Evolutionary conservation across 108 stramenopile genomes (phyloP).

Genomic region (Pseudonitzschia pungens): DNA sequence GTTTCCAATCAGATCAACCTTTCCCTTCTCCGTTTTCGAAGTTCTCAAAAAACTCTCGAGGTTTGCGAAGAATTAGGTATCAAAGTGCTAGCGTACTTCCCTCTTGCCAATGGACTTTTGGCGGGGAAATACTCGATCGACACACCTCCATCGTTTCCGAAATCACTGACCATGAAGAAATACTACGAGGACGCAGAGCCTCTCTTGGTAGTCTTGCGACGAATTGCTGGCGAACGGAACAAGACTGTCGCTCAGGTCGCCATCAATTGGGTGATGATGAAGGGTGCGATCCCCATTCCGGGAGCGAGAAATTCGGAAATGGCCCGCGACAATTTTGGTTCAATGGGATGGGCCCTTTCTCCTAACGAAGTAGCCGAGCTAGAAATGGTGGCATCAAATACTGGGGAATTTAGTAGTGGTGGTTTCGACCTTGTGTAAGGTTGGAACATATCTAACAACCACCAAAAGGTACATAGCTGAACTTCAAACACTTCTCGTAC

Average conservation of each 20-base stretch:
- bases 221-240: constrained; percentile 42
- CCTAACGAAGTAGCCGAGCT: constrained; percentile 30
- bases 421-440: constrained; percentile 7
- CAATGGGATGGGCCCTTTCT: constrained; percentile 47
- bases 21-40: constrained; percentile 65
- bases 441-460: no score
- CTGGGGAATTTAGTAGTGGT: constrained; percentile 1
- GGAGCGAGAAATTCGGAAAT: constrained; percentile 62
- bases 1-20: constrained; percentile 73
- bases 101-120: constrained; percentile 75
- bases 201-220: constrained; percentile 50
- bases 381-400: background rate
- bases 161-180: constrained; percentile 50
- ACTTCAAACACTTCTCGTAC: no score
- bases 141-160: constrained; percentile 10
- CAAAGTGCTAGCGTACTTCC: constrained; percentile 62
- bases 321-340: constrained; percentile 53
- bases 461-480: no score
- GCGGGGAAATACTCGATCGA: constrained; percentile 25
- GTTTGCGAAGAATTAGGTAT: constrained; percentile 61
- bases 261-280: constrained; percentile 68
- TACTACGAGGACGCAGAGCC: constrained; percentile 36
- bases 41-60: constrained; percentile 53
- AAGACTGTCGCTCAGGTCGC: constrained; percentile 79
- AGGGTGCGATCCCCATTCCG: constrained; percentile 63